Evolutionary conservation across 805 yeast genomes (phyloP).

Genomic region (Lachancea dasiensis): DNA sequence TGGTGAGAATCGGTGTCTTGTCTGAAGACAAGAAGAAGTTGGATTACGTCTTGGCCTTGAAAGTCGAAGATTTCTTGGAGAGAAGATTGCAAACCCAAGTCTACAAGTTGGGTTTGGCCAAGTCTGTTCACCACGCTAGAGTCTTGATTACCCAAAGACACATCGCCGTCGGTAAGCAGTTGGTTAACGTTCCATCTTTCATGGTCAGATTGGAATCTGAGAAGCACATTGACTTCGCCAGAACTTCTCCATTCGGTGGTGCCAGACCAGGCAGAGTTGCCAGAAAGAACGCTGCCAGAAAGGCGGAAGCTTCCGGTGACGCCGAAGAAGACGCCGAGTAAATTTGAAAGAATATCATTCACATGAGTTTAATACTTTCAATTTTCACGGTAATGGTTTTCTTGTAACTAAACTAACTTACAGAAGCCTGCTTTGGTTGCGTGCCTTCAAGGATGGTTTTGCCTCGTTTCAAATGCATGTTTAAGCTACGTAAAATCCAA

Average conservation of each 20-base stretch:
- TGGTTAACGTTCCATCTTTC: slow-evolving; percentile 98
- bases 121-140: slow-evolving; percentile 99
- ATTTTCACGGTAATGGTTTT: no score
- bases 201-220: slow-evolving; percentile 99
- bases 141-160: slow-evolving; percentile 98
- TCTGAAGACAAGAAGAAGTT: slow-evolving; percentile 99
- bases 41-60: slow-evolving; percentile 98
- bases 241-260: slow-evolving; percentile 99
- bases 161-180: slow-evolving; percentile 99
- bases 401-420: not conserved
- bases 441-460: not conserved
- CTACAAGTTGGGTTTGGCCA: slow-evolving; percentile 98
- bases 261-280: slow-evolving; percentile 99
- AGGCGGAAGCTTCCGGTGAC: slow-evolving; percentile 64
- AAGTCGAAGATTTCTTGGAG: slow-evolving; percentile 98
- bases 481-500: slow-evolving; percentile 3
- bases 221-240: slow-evolving; percentile 99
- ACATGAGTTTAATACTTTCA: no score
- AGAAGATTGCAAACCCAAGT: slow-evolving; percentile 99
- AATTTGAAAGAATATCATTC: no score
- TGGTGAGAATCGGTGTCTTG: slow-evolving; percentile 98
- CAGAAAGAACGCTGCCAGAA: slow-evolving; percentile 75
- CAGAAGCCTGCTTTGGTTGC: slow-evolving; percentile 1
- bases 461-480: not conserved
- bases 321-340: slow-evolving; percentile 76